These are phyloP conservation scores for Colletotrichum tamarilloi DNA, from an alignment of 2,329 filamentous ascomycete genomes.

Conservation along the genomic window DNA sequence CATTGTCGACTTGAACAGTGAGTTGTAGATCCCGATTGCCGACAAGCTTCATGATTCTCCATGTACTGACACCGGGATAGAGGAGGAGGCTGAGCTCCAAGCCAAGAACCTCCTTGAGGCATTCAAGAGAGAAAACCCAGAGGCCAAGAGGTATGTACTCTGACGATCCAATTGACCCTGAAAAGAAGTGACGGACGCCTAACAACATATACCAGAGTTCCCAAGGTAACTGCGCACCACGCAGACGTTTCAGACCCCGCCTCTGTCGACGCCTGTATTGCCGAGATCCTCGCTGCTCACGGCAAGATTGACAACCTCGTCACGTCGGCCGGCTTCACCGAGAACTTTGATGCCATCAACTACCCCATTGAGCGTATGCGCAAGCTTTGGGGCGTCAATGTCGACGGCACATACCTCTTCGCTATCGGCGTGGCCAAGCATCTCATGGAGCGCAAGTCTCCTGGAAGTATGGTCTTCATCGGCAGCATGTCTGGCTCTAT, in stretches of 20 bases:
- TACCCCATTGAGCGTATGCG: slow-evolving; percentile 93
- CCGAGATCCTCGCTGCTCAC: slow-evolving; percentile 76
- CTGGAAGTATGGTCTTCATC: slow-evolving; percentile 92
- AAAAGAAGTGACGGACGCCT: background rate
- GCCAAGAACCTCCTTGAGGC: slow-evolving; percentile 78
- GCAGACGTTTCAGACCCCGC: slow-evolving; percentile 85
- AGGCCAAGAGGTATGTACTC: slow-evolving; percentile 69
- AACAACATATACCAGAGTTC: slow-evolving; percentile 62
- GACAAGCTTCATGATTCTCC: too few species aligned
- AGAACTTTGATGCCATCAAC: slow-evolving; percentile 91
- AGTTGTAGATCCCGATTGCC: too few species aligned
- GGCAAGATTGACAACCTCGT: slow-evolving; percentile 91
- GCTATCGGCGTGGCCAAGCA: slow-evolving; percentile 87
- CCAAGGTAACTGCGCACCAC: slow-evolving; percentile 90
- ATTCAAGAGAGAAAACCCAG: slow-evolving; percentile 84
- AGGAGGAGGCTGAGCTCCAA: slow-evolving; percentile 82
- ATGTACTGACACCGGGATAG: slow-evolving; percentile 10
- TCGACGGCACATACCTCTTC: slow-evolving; percentile 91
- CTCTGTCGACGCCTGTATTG: slow-evolving; percentile 80
- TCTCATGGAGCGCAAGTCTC: slow-evolving; percentile 81
- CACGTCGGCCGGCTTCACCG: slow-evolving; percentile 95
- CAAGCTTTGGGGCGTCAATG: slow-evolving; percentile 95
- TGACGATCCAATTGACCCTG: background rate
- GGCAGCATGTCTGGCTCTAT: slow-evolving; percentile 95
- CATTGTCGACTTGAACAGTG: slow-evolving; percentile 93